phyloP scores from a whole-genome alignment of 768 basidiomycete genomes.

The Suillus clintonianus region DNA sequence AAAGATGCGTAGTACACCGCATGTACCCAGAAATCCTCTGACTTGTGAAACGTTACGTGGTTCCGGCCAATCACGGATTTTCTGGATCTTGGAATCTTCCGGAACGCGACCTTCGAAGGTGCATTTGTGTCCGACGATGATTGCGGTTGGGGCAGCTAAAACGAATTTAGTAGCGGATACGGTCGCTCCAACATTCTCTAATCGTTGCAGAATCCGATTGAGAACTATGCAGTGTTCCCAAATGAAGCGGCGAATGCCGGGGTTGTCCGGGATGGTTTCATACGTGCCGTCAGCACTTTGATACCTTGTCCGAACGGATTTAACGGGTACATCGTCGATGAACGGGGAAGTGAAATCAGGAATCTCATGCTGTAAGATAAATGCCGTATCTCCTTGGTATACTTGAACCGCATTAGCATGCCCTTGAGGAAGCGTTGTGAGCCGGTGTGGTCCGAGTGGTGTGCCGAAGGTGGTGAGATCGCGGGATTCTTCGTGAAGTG shows the following conservation, averaged over 20 bases:
- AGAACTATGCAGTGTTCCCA: constrained; percentile 40
- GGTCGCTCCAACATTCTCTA: constrained; percentile 39
- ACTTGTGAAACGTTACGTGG: constrained; percentile 19
- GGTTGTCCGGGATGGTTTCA: constrained; percentile 40
- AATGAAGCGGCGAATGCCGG: constrained; percentile 37
- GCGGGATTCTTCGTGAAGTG: constrained; percentile 27
- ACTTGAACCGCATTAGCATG: constrained; percentile 43
- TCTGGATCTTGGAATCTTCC: constrained; percentile 24
- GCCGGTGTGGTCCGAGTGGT: constrained; percentile 33
- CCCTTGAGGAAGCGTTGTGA: constrained; percentile 41
- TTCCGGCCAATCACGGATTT: constrained; percentile 32
- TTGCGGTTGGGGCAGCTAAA: constrained; percentile 26
- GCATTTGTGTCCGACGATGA: constrained; percentile 41
- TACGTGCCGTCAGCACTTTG: constrained; percentile 22
- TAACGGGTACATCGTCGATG: constrained; percentile 42
- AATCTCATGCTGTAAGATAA: constrained; percentile 42
- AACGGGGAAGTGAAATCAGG: constrained; percentile 37
- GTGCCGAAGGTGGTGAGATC: constrained; percentile 46
- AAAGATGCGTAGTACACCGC: constrained; percentile 28
- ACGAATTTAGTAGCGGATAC: constrained; percentile 39
- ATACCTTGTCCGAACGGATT: constrained; percentile 36
- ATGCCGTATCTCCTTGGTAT: constrained; percentile 42
- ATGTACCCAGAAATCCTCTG: constrained; percentile 29
- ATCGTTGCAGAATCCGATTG: constrained; percentile 37
- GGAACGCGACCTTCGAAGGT: constrained; percentile 35